phyloP scores from a whole-genome alignment of 208 protist species.

The Novymonas esmeraldas region DNA sequence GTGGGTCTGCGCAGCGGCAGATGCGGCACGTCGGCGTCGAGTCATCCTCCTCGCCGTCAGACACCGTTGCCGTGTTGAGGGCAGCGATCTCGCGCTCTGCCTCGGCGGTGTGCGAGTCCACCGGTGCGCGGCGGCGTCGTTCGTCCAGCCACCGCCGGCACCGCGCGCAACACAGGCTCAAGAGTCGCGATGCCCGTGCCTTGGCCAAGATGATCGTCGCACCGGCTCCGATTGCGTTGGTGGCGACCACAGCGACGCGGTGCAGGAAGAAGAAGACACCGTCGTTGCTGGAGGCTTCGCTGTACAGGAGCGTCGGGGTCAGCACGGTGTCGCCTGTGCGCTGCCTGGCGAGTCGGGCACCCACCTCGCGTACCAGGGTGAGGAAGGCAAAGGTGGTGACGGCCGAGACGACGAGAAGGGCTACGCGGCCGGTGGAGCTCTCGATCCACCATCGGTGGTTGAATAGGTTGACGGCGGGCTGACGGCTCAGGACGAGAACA shows the following conservation, averaged over 20 bases:
- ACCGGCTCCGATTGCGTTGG: neutral
- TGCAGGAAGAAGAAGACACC: conserved; percentile 7
- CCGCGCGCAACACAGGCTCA: neutral
- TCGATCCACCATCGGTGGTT: conserved; percentile 34
- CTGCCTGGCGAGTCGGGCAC: conserved; percentile 6
- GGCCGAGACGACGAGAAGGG: conserved; percentile 11
- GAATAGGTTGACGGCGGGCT: conserved; percentile 17
- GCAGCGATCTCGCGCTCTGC: conserved; percentile 20
- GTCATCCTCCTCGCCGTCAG: conserved; percentile 19
- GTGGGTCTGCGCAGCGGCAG: conserved; percentile 25
- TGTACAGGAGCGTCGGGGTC: conserved; percentile 9
- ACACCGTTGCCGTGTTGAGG: neutral
- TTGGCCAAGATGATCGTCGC: neutral
- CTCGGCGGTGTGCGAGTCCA: conserved; percentile 5
- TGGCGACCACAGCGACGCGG: conserved; percentile 14
- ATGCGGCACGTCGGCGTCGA: conserved; percentile 27
- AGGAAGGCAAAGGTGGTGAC: conserved; percentile 22
- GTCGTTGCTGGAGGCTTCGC: conserved; percentile 9
- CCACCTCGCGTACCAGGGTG: conserved; percentile 12
- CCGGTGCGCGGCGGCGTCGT: conserved; percentile 8
- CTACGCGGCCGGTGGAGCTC: conserved; percentile 15
- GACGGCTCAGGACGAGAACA: conserved; percentile 24
- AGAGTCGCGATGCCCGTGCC: neutral
- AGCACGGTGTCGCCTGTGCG: neutral
- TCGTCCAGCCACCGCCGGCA: conserved; percentile 11